phyloP scores from a whole-genome alignment of 495 filamentous ascomycete species.

The Annulohypoxylon moriforme region DNA sequence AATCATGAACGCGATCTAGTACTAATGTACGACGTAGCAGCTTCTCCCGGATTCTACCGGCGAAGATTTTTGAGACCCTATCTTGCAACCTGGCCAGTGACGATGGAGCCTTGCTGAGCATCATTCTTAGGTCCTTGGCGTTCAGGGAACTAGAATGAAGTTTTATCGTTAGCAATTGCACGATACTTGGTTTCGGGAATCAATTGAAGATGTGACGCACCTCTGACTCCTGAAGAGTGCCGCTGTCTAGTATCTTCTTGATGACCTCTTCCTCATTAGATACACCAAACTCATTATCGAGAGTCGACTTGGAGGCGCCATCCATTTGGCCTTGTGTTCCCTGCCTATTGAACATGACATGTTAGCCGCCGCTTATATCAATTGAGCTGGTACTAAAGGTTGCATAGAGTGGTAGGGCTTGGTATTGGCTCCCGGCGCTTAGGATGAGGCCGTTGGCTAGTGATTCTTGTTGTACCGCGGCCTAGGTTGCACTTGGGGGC shows the following conservation, averaged over 20 bases:
- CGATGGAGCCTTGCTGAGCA: conserved; percentile 46
- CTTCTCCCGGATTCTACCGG: conserved; percentile 11
- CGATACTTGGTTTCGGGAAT: neutral
- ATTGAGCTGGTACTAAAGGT: neutral
- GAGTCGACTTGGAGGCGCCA: conserved; percentile 72
- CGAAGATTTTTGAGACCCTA: conserved; percentile 24
- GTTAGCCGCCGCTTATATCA: conserved; percentile 35
- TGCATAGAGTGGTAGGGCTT: neutral
- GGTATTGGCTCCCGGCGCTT: conserved; percentile 21
- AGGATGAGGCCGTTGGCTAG: neutral
- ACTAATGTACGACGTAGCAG: conserved; percentile 7
- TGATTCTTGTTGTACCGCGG: conserved; percentile 2
- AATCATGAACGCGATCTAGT: neutral
- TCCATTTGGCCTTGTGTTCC: conserved; percentile 86
- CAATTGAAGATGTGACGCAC: conserved; percentile 60
- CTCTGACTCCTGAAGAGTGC: conserved; percentile 72
- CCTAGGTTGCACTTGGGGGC: conserved; percentile 5
- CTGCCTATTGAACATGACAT: conserved; percentile 66
- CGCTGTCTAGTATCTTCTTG: conserved; percentile 80
- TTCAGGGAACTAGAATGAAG: conserved; percentile 51
- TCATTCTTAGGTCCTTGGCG: conserved; percentile 59
- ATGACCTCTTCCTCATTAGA: conserved; percentile 79
- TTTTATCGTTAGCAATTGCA: neutral
- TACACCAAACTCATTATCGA: conserved; percentile 92
- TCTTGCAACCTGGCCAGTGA: conserved; percentile 44